A percentile compares a stretch with the other conserved stretches of the same genome.
These are phyloP conservation scores for Glycine soja DNA, from an alignment of 306 rosid species.

Conservation along the genomic window DNA sequence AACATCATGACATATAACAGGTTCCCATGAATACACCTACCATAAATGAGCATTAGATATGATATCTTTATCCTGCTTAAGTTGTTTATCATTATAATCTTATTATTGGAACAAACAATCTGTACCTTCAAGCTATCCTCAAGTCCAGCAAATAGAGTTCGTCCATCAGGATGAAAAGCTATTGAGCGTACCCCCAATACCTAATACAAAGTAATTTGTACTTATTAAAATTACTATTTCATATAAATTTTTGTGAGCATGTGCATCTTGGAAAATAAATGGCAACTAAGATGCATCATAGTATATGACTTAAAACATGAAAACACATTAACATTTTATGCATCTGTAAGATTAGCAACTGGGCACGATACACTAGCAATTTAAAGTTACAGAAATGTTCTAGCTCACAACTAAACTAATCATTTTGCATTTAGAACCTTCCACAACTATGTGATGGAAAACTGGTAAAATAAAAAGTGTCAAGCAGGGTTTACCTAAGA, in stretches of 20 bases:
- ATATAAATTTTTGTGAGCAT: not conserved
- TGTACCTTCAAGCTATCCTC: constrained; percentile 78
- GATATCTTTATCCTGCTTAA: constrained; percentile 31
- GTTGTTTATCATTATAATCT: not conserved
- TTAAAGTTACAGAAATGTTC: not conserved
- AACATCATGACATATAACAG: constrained; percentile 71
- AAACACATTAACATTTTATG: not conserved
- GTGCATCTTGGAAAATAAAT: constrained; percentile 11
- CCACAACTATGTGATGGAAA: constrained; percentile 5
- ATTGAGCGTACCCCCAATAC: constrained; percentile 72
- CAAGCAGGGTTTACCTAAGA: not conserved
- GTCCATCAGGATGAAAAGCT: constrained; percentile 84
- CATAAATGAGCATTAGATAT: constrained; percentile 24
- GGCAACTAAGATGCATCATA: not conserved
- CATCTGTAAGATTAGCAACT: constrained; percentile 1
- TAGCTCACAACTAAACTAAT: constrained; percentile 2
- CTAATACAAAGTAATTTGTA: constrained; percentile 48
- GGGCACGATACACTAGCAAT: not conserved
- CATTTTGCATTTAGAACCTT: not conserved
- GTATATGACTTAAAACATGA: not conserved
- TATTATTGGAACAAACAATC: constrained; percentile 16
- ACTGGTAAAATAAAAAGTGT: constrained; percentile 3
- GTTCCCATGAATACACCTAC: constrained; percentile 89
- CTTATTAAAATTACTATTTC: constrained; percentile 1
- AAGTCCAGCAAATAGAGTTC: constrained; percentile 75